phyloP scores from a whole-genome alignment of 768 basidiomycete species.

The Lactarius hengduanensis region DNA sequence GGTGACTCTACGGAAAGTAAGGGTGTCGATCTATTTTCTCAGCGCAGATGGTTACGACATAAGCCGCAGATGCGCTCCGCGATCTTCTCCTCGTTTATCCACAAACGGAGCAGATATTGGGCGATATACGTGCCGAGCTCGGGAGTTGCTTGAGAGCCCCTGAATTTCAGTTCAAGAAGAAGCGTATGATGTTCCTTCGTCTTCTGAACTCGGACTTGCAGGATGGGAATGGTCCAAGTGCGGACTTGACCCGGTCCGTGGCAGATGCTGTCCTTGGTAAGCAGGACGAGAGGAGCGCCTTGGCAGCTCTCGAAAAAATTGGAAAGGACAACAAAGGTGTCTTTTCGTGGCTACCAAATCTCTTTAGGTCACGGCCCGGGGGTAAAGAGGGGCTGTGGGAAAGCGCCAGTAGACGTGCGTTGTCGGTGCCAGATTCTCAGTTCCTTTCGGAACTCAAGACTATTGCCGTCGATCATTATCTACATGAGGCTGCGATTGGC shows the following conservation, averaged over 20 bases:
- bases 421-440: background rate
- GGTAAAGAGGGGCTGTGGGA: background rate
- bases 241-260: background rate
- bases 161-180: slow-evolving; percentile 14
- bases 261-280: background rate
- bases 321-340: background rate
- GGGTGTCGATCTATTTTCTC: too few species aligned
- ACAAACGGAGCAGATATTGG: background rate
- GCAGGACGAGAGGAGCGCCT: background rate
- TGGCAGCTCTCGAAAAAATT: background rate
- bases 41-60: too few species aligned
- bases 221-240: background rate
- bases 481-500: background rate
- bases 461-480: background rate
- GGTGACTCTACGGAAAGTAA: too few species aligned
- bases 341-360: background rate
- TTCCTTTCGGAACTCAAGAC: slow-evolving; percentile 9
- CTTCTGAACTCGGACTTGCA: background rate
- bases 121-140: background rate
- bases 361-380: background rate
- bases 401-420: background rate
- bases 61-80: background rate
- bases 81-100: slow-evolving; percentile 4
- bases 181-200: background rate
- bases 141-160: background rate